phyloP scores from a whole-genome alignment of 2,329 filamentous ascomycete species.

The Penicillium brevicompactum region DNA sequence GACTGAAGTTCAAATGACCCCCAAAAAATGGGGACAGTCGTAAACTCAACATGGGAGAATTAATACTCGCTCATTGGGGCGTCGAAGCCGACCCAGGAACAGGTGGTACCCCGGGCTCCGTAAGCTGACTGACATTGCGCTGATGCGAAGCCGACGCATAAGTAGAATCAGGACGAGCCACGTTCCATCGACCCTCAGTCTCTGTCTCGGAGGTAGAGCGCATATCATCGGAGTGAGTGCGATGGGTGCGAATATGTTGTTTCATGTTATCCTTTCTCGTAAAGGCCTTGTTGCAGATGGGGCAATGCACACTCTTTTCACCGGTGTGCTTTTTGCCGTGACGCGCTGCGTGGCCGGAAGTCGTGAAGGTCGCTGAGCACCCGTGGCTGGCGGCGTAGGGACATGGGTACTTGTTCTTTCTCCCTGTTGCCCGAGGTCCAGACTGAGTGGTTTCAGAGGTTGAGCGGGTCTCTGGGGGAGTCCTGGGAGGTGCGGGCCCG shows the following conservation, averaged over 20 bases:
- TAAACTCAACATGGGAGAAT: background rate
- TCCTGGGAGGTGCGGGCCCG: constrained; percentile 25
- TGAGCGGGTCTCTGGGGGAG: constrained; percentile 28
- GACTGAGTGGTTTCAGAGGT: constrained; percentile 27
- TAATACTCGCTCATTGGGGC: background rate
- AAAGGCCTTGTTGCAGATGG: constrained; percentile 68
- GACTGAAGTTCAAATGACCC: background rate
- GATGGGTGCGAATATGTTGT: constrained; percentile 66
- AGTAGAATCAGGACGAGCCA: constrained; percentile 13
- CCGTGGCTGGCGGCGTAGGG: constrained; percentile 62
- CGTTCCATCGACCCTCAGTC: constrained; percentile 16
- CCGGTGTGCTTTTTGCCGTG: constrained; percentile 71
- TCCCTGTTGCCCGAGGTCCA: constrained; percentile 25
- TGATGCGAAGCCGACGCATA: constrained; percentile 16
- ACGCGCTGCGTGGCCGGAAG: constrained; percentile 67
- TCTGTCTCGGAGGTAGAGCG: constrained; percentile 25
- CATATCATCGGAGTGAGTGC: constrained; percentile 38
- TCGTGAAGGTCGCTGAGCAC: constrained; percentile 66
- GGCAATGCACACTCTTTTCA: constrained; percentile 68
- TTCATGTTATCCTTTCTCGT: constrained; percentile 72
- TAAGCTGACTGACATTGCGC: constrained; percentile 19
- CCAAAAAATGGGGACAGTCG: background rate
- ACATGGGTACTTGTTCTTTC: constrained; percentile 68
- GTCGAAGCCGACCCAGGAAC: constrained; percentile 5
- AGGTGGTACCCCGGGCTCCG: constrained; percentile 10